Evolutionary conservation across 495 filamentous ascomycete genomes (phyloP).

Genomic region (Cercophora samala): DNA sequence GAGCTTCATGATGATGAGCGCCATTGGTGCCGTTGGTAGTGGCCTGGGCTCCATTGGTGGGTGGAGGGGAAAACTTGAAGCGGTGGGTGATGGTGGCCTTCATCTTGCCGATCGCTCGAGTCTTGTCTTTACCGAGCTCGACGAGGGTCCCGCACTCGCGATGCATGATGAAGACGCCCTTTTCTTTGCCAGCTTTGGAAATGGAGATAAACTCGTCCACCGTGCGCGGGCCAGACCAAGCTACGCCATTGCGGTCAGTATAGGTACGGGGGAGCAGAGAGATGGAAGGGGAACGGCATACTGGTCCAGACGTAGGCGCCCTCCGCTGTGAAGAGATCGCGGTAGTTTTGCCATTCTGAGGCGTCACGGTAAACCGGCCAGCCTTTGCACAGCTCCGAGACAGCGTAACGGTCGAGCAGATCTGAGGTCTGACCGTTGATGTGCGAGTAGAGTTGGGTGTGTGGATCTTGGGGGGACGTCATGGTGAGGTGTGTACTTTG

Average conservation of each 20-base stretch:
- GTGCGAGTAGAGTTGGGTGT: slow-evolving; percentile 47
- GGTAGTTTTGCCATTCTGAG: slow-evolving; percentile 65
- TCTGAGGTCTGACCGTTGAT: slow-evolving; percentile 53
- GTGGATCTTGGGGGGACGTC: slow-evolving; percentile 45
- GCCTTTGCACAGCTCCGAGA: slow-evolving; percentile 63
- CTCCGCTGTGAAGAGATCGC: slow-evolving; percentile 53
- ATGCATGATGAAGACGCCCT: slow-evolving; percentile 66
- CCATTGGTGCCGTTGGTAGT: slow-evolving; percentile 5
- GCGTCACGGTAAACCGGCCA: slow-evolving; percentile 65
- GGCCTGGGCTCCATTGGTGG: neutral
- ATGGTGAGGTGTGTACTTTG: slow-evolving; percentile 24
- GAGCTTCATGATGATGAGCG: neutral
- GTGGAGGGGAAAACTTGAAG: slow-evolving; percentile 41
- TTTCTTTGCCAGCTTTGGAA: slow-evolving; percentile 57
- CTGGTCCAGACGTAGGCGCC: slow-evolving; percentile 61
- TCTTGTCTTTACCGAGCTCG: slow-evolving; percentile 46
- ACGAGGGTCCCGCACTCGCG: slow-evolving; percentile 60
- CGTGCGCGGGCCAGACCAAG: slow-evolving; percentile 55
- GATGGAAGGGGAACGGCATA: slow-evolving; percentile 19
- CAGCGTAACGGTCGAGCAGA: slow-evolving; percentile 50
- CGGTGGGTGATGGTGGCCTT: slow-evolving; percentile 69
- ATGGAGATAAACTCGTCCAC: slow-evolving; percentile 57
- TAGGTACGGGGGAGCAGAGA: neutral
- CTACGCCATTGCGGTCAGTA: slow-evolving; percentile 20
- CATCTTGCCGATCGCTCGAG: slow-evolving; percentile 66